Evolutionary conservation across 176 grass and related monocot genomes (phyloP).

Genomic region (Bolboschoenus planiculmis): DNA sequence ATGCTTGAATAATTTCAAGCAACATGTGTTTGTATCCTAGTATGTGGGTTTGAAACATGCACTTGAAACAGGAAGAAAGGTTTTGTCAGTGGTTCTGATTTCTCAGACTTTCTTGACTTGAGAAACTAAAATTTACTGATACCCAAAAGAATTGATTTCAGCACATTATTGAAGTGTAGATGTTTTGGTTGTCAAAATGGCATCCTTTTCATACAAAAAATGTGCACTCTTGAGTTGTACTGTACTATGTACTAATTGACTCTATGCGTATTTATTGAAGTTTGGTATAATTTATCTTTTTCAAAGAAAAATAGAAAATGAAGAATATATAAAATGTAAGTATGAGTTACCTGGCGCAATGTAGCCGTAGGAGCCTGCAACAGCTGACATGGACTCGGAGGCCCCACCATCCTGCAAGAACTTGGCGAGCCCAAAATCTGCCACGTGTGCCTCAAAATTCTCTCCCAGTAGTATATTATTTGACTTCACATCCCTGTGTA

Average conservation of each 20-base stretch:
- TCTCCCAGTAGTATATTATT: constrained; percentile 85
- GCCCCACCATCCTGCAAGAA: constrained; percentile 43
- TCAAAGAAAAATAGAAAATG: background rate
- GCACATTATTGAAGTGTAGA: background rate
- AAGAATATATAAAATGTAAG: background rate
- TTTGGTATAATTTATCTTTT: too few species aligned
- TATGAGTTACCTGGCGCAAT: constrained; percentile 64
- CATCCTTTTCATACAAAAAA: background rate
- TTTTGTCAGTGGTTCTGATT: constrained; percentile 2
- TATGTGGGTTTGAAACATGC: background rate
- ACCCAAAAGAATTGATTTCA: background rate
- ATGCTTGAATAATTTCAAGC: background rate
- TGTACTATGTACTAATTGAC: too few species aligned
- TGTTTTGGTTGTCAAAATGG: background rate
- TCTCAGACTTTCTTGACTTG: constrained; percentile 5
- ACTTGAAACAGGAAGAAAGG: background rate
- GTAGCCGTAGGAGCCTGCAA: constrained; percentile 97
- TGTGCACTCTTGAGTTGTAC: background rate
- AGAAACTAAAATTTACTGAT: background rate
- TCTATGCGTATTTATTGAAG: too few species aligned
- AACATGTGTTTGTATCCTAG: background rate
- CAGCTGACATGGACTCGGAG: constrained; percentile 86
- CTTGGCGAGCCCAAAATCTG: constrained; percentile 96
- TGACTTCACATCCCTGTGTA: constrained; percentile 97
- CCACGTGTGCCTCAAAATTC: constrained; percentile 77